Evolutionary conservation across 495 filamentous ascomycete species (phyloP).

Genomic region (Aeminium ludgeri): DNA sequence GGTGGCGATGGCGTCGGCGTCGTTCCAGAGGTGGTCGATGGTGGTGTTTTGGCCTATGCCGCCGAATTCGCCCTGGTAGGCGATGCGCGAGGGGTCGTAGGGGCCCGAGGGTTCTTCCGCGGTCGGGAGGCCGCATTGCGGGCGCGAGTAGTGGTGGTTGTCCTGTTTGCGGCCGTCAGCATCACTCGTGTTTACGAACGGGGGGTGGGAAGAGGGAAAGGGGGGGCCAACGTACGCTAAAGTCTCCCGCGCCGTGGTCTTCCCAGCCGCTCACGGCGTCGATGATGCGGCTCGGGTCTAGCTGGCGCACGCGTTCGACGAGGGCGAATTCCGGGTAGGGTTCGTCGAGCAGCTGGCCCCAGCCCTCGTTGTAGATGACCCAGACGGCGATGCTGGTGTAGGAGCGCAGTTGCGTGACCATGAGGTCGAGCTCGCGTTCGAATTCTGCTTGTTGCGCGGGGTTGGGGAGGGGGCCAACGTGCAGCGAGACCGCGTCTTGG

Average conservation of each 20-base stretch:
- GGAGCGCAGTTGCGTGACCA: slow-evolving; percentile 44
- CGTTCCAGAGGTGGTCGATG: slow-evolving; percentile 42
- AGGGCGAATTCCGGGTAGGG: slow-evolving; percentile 38
- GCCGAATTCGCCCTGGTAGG: slow-evolving; percentile 52
- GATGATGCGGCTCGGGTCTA: slow-evolving; percentile 46
- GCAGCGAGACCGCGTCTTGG: slow-evolving; percentile 51
- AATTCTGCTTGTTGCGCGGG: slow-evolving; percentile 41
- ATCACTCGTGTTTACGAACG: too few relatives aligned
- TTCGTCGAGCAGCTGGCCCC: slow-evolving; percentile 38
- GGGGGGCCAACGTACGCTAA: slow-evolving; percentile 49
- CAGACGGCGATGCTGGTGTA: slow-evolving; percentile 42
- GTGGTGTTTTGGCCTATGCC: slow-evolving; percentile 47
- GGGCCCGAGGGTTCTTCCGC: slow-evolving; percentile 38
- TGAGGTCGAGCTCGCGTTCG: slow-evolving; percentile 40
- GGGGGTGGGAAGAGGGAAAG: slow-evolving; percentile 47
- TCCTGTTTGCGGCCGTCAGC: too few relatives aligned
- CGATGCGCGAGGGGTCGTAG: slow-evolving; percentile 43
- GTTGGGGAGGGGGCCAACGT: slow-evolving; percentile 30
- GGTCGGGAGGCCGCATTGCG: slow-evolving; percentile 51
- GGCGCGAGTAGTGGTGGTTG: slow-evolving; percentile 55
- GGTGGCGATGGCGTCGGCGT: slow-evolving; percentile 33
- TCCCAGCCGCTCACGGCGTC: slow-evolving; percentile 44
- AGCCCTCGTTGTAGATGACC: slow-evolving; percentile 57
- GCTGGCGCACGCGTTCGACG: slow-evolving; percentile 32
- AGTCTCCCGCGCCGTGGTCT: slow-evolving; percentile 45